phyloP scores from a whole-genome alignment of 768 basidiomycete genomes.

The Hydnomerulius pinastri region DNA sequence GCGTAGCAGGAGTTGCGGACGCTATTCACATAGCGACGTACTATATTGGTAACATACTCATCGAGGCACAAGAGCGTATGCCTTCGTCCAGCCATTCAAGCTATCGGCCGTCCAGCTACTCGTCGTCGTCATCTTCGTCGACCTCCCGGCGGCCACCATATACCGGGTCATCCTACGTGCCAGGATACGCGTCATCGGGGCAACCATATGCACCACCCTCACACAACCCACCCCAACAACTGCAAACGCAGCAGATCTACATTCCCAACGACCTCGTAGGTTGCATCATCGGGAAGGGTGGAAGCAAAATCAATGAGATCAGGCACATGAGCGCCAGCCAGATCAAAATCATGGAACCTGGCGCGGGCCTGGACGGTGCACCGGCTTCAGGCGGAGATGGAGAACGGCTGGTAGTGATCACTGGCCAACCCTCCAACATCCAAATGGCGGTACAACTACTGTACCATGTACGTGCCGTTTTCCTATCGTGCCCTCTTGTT shows the following conservation, averaged over 20 bases:
- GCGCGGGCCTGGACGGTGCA: conserved; percentile 73
- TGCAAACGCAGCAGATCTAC: conserved; percentile 97
- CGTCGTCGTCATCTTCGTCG: no score
- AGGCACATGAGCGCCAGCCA: conserved; percentile 92
- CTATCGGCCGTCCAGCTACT: conserved; percentile 67
- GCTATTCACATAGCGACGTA: conserved; percentile 99
- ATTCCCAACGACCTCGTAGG: conserved; percentile 98
- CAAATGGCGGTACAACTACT: conserved; percentile 94
- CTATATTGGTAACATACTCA: conserved; percentile 97
- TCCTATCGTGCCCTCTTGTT: background rate
- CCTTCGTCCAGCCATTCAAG: conserved; percentile 58
- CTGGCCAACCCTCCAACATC: conserved; percentile 92
- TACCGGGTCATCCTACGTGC: conserved; percentile 67
- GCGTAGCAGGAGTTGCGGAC: conserved; percentile 97
- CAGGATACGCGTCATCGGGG: conserved; percentile 55
- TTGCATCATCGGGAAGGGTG: conserved; percentile 97
- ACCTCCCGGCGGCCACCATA: conserved; percentile 50
- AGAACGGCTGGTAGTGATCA: conserved; percentile 94
- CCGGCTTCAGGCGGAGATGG: conserved; percentile 78
- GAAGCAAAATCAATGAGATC: conserved; percentile 98
- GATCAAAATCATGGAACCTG: conserved; percentile 99
- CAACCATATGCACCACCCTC: conserved; percentile 46
- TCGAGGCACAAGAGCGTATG: conserved; percentile 87
- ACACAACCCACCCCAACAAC: conserved; percentile 67
- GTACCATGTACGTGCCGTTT: conserved; percentile 63